Conservation (phyloP, 2,329 filamentous ascomycete species). For the Hortaea sp. region DNA sequence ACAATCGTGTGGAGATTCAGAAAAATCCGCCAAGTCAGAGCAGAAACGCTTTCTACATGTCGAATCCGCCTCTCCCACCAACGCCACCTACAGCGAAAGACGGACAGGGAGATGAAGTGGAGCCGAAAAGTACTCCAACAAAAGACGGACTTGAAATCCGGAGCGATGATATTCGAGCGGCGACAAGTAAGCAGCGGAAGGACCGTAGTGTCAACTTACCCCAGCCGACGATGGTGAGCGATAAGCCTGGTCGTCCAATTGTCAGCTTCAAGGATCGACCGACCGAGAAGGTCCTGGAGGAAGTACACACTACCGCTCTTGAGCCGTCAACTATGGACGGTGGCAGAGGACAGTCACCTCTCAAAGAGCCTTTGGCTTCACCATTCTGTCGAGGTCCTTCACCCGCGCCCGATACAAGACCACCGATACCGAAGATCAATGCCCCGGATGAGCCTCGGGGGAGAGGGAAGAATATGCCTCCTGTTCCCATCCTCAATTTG, state of each 20-base stretch:
- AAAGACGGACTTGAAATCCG: slow-evolving; percentile 78
- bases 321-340: slow-evolving; percentile 1
- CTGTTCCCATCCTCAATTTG: slow-evolving; percentile 43
- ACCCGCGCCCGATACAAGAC: background rate
- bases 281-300: slow-evolving; percentile 64
- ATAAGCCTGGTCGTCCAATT: slow-evolving; percentile 82
- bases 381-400: background rate
- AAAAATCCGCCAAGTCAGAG: slow-evolving; percentile 76
- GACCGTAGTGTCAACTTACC: slow-evolving; percentile 81
- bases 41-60: slow-evolving; percentile 68
- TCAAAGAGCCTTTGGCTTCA: background rate
- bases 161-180: slow-evolving; percentile 76
- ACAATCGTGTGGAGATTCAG: slow-evolving; percentile 61
- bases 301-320: slow-evolving; percentile 25
- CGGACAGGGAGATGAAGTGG: slow-evolving; percentile 31
- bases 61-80: slow-evolving; percentile 44
- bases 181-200: slow-evolving; percentile 79
- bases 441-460: background rate
- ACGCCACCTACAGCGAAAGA: slow-evolving; percentile 21
- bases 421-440: slow-evolving; percentile 2
- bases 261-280: slow-evolving; percentile 90
- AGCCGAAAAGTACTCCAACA: slow-evolving; percentile 29
- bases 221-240: slow-evolving; percentile 81
- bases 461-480: slow-evolving; percentile 3
- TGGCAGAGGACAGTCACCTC: background rate